These are phyloP conservation scores for Umbellularia californica DNA, from an alignment of 164 flowering plant genomes.

Conservation along the genomic window DNA sequence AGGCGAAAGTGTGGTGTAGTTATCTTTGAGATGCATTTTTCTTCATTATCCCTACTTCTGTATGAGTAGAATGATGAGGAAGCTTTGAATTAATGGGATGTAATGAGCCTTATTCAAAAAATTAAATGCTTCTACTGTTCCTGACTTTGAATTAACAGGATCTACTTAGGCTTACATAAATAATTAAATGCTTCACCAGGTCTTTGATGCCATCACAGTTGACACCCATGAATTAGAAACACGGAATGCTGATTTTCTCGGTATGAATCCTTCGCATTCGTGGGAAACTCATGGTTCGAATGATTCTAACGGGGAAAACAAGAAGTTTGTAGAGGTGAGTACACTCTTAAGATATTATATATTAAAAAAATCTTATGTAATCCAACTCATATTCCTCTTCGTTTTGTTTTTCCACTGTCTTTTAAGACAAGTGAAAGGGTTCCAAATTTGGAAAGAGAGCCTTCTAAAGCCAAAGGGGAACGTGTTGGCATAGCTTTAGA, in stretches of 20 bases:
- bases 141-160: background rate
- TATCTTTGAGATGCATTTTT: background rate
- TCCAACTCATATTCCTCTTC: constrained; percentile 5
- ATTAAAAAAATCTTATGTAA: too few relatives aligned
- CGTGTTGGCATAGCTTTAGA: too few relatives aligned
- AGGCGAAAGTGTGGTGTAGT: background rate
- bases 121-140: background rate
- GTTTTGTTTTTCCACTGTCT: constrained; percentile 9
- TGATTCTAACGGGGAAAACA: constrained; percentile 24
- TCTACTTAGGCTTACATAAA: background rate
- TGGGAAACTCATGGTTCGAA: constrained; percentile 61
- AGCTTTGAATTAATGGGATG: background rate
- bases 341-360: background rate
- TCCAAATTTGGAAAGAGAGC: constrained; percentile 24
- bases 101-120: background rate
- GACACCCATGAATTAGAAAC: constrained; percentile 67
- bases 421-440: constrained; percentile 31
- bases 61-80: background rate
- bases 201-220: constrained; percentile 47
- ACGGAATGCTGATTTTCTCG: constrained; percentile 62
- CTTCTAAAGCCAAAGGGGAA: constrained; percentile 25
- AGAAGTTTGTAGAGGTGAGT: constrained; percentile 36
- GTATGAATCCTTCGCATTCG: constrained; percentile 58
- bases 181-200: background rate
- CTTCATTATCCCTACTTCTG: background rate